Percentiles rank a stretch among this genome's conserved stretches.
phyloP scores from a whole-genome alignment of 331 rosid species.

The Quercus tomentella region DNA sequence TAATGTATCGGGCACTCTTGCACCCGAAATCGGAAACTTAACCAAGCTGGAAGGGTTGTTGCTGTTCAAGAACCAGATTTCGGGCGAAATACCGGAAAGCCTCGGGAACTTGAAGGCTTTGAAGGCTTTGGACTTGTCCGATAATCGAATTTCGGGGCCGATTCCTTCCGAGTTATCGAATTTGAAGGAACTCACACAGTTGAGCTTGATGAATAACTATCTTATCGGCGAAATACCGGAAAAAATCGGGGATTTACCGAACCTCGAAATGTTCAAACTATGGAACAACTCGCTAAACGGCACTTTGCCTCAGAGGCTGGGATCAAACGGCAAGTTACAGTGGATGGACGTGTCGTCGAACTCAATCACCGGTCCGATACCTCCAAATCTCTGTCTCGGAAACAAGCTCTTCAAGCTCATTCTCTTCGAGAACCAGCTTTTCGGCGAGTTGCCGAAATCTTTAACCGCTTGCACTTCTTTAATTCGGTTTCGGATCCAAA shows the following conservation, averaged over 20 bases:
- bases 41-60: slow-evolving; percentile 53
- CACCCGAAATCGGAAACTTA: slow-evolving; percentile 62
- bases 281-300: slow-evolving; percentile 85
- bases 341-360: slow-evolving; percentile 71
- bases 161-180: slow-evolving; percentile 46
- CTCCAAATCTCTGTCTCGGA: slow-evolving; percentile 55
- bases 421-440: slow-evolving; percentile 56
- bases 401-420: slow-evolving; percentile 53
- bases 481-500: slow-evolving; percentile 59
- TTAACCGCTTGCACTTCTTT: slow-evolving; percentile 54
- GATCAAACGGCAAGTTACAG: slow-evolving; percentile 45
- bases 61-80: slow-evolving; percentile 54
- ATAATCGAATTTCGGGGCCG: slow-evolving; percentile 59
- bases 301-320: slow-evolving; percentile 60
- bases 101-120: slow-evolving; percentile 50
- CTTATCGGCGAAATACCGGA: slow-evolving; percentile 67
- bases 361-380: slow-evolving; percentile 68
- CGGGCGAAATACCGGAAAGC: slow-evolving; percentile 61
- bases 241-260: slow-evolving; percentile 60
- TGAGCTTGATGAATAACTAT: slow-evolving; percentile 59
- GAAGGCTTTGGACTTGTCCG: slow-evolving; percentile 63
- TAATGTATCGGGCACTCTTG: slow-evolving; percentile 51
- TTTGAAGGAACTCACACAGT: slow-evolving; percentile 29
- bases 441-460: slow-evolving; percentile 34
- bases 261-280: slow-evolving; percentile 39